Evolutionary conservation across 768 basidiomycete species (phyloP).

Genomic region (Saitozyma sp.): DNA sequence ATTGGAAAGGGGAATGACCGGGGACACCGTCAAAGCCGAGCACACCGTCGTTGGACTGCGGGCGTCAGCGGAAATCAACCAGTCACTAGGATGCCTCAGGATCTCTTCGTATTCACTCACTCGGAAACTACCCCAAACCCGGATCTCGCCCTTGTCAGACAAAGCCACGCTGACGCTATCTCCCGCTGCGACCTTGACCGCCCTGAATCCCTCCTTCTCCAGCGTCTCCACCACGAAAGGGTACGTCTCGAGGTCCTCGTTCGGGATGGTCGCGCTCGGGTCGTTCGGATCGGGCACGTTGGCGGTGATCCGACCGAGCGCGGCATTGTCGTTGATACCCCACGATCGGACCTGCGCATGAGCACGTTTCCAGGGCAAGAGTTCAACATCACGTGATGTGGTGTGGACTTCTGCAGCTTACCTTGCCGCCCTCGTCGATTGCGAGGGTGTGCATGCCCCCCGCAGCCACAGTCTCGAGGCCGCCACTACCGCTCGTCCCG

Average conservation of each 20-base stretch:
- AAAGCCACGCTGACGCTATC: slow-evolving; percentile 87
- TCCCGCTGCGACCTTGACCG: slow-evolving; percentile 77
- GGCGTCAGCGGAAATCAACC: slow-evolving; percentile 8
- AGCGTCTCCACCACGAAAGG: slow-evolving; percentile 58
- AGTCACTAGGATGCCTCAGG: neutral
- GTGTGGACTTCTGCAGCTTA: slow-evolving; percentile 56
- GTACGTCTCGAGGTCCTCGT: slow-evolving; percentile 55
- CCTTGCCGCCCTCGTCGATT: slow-evolving; percentile 83
- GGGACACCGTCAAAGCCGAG: slow-evolving; percentile 50
- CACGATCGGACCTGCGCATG: slow-evolving; percentile 44
- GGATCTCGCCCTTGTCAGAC: slow-evolving; percentile 72
- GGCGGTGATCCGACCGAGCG: slow-evolving; percentile 75
- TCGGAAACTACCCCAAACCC: slow-evolving; percentile 87
- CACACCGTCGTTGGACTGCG: slow-evolving; percentile 52
- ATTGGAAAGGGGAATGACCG: slow-evolving; percentile 44
- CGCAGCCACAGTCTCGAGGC: slow-evolving; percentile 75
- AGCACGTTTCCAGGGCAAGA: neutral
- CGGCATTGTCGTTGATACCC: slow-evolving; percentile 76
- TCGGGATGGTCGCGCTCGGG: slow-evolving; percentile 49
- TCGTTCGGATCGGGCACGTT: slow-evolving; percentile 54
- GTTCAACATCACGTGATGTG: neutral
- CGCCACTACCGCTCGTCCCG: slow-evolving; percentile 52
- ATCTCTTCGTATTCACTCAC: slow-evolving; percentile 56
- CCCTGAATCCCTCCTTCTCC: slow-evolving; percentile 76
- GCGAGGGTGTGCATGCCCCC: slow-evolving; percentile 89